phyloP scores from a whole-genome alignment of 2,329 filamentous ascomycete genomes.

The Trichophyton mentagrophytes region DNA sequence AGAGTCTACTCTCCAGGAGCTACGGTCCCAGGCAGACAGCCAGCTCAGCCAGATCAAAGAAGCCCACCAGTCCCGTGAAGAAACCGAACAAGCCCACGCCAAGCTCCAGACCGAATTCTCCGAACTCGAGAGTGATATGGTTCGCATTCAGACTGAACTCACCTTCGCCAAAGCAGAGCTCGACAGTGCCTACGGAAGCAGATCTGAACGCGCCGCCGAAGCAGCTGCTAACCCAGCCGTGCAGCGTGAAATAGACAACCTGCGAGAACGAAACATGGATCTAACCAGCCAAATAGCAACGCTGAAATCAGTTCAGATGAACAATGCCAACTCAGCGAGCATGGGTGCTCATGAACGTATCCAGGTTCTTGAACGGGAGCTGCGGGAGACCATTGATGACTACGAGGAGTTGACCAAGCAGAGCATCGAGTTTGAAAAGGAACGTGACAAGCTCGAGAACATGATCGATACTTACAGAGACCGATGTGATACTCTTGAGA shows the following conservation, averaged over 20 bases:
- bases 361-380: constrained; percentile 49
- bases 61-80: constrained; percentile 18
- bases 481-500: constrained; percentile 50
- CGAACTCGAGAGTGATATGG: constrained; percentile 49
- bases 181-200: constrained; percentile 81
- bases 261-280: constrained; percentile 37
- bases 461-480: constrained; percentile 52
- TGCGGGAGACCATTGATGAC: constrained; percentile 54
- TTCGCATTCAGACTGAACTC: constrained; percentile 59
- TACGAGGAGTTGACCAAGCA: constrained; percentile 59
- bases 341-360: constrained; percentile 36
- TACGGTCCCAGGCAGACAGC: constrained; percentile 23
- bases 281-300: constrained; percentile 37
- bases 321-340: constrained; percentile 12
- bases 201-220: constrained; percentile 55
- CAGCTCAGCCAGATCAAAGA: constrained; percentile 17
- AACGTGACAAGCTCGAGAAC: constrained; percentile 51
- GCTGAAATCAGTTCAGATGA: constrained; percentile 25
- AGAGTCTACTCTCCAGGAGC: constrained; percentile 15
- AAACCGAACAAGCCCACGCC: constrained; percentile 27
- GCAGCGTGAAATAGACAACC: constrained; percentile 47
- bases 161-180: constrained; percentile 87
- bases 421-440: constrained; percentile 58
- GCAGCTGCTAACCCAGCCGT: constrained; percentile 46
- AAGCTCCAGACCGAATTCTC: constrained; percentile 39